phyloP scores from a whole-genome alignment of 371 early-diverging fungal species.

The Parasitella parasitica region DNA sequence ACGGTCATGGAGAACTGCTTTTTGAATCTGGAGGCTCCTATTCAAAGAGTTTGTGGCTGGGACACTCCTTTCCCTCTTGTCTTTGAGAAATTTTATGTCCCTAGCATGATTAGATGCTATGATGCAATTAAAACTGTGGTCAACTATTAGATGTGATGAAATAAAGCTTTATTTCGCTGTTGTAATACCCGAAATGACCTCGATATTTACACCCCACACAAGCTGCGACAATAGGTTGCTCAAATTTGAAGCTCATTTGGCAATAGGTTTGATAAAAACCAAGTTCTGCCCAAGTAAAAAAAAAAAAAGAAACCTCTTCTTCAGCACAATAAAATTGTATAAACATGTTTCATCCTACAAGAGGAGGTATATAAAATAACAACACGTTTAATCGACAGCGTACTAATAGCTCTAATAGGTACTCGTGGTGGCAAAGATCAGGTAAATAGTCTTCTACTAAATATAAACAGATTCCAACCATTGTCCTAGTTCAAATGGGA shows the following conservation, averaged over 20 bases:
- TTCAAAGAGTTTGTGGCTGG: constrained; percentile 85
- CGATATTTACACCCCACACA: too few species aligned
- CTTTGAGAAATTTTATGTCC: constrained; percentile 95
- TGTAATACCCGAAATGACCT: too few species aligned
- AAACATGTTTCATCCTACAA: constrained; percentile 49
- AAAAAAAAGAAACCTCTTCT: not conserved
- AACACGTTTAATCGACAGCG: not conserved
- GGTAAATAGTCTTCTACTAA: constrained; percentile 15
- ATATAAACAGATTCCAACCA: not conserved
- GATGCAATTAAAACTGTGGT: constrained; percentile 86
- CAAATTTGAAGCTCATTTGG: not conserved
- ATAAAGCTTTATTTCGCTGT: not conserved
- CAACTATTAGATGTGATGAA: constrained; percentile 56
- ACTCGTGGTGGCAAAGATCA: constrained; percentile 68
- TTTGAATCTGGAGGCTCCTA: constrained; percentile 82
- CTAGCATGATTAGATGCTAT: constrained; percentile 80
- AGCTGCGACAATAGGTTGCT: too few species aligned
- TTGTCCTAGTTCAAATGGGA: constrained; percentile 65
- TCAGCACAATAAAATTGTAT: not conserved
- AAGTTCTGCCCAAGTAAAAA: too few species aligned
- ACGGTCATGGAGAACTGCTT: constrained; percentile 90
- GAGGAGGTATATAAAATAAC: constrained; percentile 40
- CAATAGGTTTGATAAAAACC: too few species aligned
- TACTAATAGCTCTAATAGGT: constrained; percentile 28
- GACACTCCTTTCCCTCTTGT: constrained; percentile 96